phyloP scores from a whole-genome alignment of 345 rosid species.

The Eucalyptus pauciflora region DNA sequence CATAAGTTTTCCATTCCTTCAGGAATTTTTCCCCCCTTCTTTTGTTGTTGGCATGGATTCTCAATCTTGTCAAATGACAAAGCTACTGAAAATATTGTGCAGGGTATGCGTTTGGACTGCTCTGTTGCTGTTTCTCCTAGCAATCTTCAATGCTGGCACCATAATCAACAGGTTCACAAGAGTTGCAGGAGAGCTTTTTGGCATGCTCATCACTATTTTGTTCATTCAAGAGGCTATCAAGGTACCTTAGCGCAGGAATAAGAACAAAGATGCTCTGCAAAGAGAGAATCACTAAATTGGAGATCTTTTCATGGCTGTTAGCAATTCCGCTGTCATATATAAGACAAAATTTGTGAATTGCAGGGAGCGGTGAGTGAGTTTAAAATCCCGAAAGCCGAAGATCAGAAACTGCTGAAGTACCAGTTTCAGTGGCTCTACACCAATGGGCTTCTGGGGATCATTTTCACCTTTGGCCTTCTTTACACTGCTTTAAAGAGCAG shows the following conservation, averaged over 20 bases:
- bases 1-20: background rate
- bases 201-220: constrained; percentile 68
- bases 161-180: constrained; percentile 74
- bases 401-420: constrained; percentile 21
- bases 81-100: background rate
- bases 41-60: background rate
- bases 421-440: constrained; percentile 43
- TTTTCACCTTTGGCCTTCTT: constrained; percentile 55
- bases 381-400: constrained; percentile 20
- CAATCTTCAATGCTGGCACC: constrained; percentile 45
- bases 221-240: constrained; percentile 82
- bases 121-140: constrained; percentile 52
- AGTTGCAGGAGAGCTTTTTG: constrained; percentile 77
- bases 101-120: constrained; percentile 97
- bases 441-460: constrained; percentile 62
- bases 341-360: background rate
- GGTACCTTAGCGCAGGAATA: constrained; percentile 11
- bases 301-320: background rate
- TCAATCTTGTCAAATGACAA: background rate
- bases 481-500: constrained; percentile 49
- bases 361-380: constrained; percentile 68
- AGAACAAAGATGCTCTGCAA: background rate
- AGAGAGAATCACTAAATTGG: background rate
- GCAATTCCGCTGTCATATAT: background rate
- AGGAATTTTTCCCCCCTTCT: background rate